Evolutionary conservation across 305 asterid species (phyloP), one percentile per base, ranked within the genome.

Genomic region (Fraxinus angustifolia): DNA sequence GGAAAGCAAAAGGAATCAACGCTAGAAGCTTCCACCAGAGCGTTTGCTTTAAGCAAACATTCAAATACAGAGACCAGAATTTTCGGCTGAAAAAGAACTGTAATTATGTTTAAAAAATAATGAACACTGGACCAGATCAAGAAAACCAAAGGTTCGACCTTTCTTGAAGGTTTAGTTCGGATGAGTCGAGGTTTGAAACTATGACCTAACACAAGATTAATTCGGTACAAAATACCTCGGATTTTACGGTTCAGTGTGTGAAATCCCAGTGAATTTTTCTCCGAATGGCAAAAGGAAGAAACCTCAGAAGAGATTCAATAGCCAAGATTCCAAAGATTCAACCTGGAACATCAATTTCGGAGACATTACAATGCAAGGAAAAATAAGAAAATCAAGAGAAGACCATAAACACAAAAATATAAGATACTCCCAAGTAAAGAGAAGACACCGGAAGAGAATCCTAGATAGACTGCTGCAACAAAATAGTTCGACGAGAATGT

Each of bases 1-100:
- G 77, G 85, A 90, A 92, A 90, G 98, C 87, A 88, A 89, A 91
- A 90, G 91, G 91, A 82, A 85, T 85, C 89, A 87, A 85, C 88
- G 84, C 84, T 60, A 81, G 91, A 88, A 94, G 94, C 92, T 89
- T 86, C 83, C 81, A 77, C 85, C 72, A 86, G 75, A 82, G 79
- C 87, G 75, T 83, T 84, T 53, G 83, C 92, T 85, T 85, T 86
- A 79, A 38, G 79, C 80, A 60, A 82, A 86, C 65, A 86, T 88
- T 91, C 92, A 90, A 90, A 89, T 84, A 26, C 81, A 78, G 82
- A 73, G 62, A 73, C 88, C 86, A 82, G 79, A 76, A 56, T 28
- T 68, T 88, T 70, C 76, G 58, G 68, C 71, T 79, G 56, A 85
- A 83, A 56, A 91, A 82, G 83, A 75, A 62, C 14, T 75, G 48